phyloP scores from a whole-genome alignment of 352 stramenopile genomes.

The Globisporangium polare region DNA sequence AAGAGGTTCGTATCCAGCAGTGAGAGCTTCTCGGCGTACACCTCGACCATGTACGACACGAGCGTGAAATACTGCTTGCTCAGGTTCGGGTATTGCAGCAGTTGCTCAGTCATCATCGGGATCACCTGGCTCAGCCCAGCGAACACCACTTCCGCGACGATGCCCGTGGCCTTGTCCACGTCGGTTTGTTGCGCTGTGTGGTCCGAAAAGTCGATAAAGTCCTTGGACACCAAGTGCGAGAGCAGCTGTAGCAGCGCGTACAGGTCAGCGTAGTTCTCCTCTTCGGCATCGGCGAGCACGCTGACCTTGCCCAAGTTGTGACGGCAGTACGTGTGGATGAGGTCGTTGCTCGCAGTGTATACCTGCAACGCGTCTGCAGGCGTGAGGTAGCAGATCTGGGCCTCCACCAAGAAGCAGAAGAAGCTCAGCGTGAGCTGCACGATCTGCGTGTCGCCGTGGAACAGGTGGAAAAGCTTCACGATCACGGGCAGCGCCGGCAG shows the following conservation, averaged over 20 bases:
- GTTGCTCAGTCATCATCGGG: conserved; percentile 86
- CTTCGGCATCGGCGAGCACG: conserved; percentile 57
- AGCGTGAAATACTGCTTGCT: conserved; percentile 89
- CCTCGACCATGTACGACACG: conserved; percentile 84
- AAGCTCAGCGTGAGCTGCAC: conserved; percentile 74
- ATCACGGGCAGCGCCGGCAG: conserved; percentile 67
- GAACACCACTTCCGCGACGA: conserved; percentile 88
- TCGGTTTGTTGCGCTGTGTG: conserved; percentile 53
- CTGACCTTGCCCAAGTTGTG: conserved; percentile 72
- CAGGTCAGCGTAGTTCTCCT: conserved; percentile 75
- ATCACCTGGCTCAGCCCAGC: conserved; percentile 83
- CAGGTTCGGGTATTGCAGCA: conserved; percentile 82
- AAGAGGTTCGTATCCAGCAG: conserved; percentile 61
- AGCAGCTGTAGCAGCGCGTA: conserved; percentile 74
- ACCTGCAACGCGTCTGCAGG: conserved; percentile 66
- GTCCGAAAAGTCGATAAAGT: conserved; percentile 86
- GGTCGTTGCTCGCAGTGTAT: conserved; percentile 64
- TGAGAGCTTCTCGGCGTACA: conserved; percentile 79
- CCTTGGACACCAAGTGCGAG: conserved; percentile 75
- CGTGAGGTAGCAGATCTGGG: conserved; percentile 73
- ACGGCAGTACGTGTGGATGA: conserved; percentile 64
- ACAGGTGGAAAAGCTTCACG: conserved; percentile 73
- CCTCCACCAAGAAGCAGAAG: conserved; percentile 76
- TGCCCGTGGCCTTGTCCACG: conserved; percentile 48
- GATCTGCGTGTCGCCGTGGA: conserved; percentile 67